A percentile compares a stretch with the other conserved stretches of the same genome.
Conservation (phyloP, 371 early-diverging fungal species). For the Mucor sp. region DNA sequence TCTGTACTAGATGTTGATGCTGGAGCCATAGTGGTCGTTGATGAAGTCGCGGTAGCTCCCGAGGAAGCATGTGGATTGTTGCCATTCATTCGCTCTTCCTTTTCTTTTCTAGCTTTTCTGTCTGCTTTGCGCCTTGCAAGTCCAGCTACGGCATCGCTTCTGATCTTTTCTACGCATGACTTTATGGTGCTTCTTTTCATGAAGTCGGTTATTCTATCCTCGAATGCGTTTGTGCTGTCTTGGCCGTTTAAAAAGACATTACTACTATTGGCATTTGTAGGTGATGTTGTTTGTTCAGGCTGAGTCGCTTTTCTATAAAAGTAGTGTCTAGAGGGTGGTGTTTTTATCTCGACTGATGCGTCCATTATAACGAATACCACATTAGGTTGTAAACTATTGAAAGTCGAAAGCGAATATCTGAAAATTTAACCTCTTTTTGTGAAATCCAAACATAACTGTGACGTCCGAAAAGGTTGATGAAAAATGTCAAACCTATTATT, state of each 20-base stretch:
- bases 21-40: not conserved
- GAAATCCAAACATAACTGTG: not conserved
- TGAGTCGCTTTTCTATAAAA: conserved; percentile 27
- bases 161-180: not conserved
- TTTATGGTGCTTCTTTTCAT: conserved; percentile 9
- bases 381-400: too few relatives aligned
- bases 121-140: conserved; percentile 27
- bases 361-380: conserved; percentile 3
- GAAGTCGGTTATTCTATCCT: conserved; percentile 15
- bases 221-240: conserved; percentile 21
- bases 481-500: too few relatives aligned
- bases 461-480: too few relatives aligned
- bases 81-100: conserved; percentile 7
- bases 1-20: not conserved
- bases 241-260: conserved; percentile 12
- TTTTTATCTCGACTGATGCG: conserved; percentile 10
- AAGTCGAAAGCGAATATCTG: too few relatives aligned
- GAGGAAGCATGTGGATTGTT: not conserved
- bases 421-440: not conserved
- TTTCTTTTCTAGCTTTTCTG: conserved; percentile 27
- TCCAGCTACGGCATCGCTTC: conserved; percentile 10
- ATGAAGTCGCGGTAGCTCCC: not conserved
- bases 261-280: conserved; percentile 3
- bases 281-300: conserved; percentile 7
- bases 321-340: conserved; percentile 25